phyloP scores from a whole-genome alignment of 192 early-diverging fungal genomes.

The Gryganskiella cystojenkinii region DNA sequence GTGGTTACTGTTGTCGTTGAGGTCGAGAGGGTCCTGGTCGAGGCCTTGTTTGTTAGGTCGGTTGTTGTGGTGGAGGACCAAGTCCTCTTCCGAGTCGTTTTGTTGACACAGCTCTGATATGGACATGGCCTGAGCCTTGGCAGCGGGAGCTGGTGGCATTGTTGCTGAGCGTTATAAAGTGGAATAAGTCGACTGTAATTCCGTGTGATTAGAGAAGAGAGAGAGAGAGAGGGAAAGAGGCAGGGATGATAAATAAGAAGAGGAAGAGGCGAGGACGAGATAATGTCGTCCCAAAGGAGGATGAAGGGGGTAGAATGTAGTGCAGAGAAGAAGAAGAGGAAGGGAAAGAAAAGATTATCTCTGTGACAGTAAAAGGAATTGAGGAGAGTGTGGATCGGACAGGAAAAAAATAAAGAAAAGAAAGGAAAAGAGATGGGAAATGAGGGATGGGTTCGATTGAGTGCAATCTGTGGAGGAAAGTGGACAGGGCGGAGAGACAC shows the following conservation, averaged over 20 bases:
- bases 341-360: background rate
- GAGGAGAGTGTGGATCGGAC: background rate
- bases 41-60: conserved; percentile 24
- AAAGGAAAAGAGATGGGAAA: background rate
- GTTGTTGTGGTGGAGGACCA: background rate
- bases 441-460: background rate
- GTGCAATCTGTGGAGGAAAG: background rate
- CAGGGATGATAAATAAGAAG: background rate
- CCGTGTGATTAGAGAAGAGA: background rate
- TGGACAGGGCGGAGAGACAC: background rate
- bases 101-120: conserved; percentile 52
- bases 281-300: background rate
- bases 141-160: conserved; percentile 46
- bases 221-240: conserved; percentile 1
- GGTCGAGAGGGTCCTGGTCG: conserved; percentile 42
- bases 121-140: conserved; percentile 50
- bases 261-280: background rate
- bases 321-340: background rate
- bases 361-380: background rate
- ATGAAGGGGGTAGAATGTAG: background rate
- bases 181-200: background rate
- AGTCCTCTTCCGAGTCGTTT: conserved; percentile 28
- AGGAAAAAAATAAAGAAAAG: background rate
- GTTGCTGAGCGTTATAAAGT: background rate
- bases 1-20: conserved; percentile 9